phyloP scores from a whole-genome alignment of 2,329 filamentous ascomycete genomes.

The Trichoderma hamatum region DNA sequence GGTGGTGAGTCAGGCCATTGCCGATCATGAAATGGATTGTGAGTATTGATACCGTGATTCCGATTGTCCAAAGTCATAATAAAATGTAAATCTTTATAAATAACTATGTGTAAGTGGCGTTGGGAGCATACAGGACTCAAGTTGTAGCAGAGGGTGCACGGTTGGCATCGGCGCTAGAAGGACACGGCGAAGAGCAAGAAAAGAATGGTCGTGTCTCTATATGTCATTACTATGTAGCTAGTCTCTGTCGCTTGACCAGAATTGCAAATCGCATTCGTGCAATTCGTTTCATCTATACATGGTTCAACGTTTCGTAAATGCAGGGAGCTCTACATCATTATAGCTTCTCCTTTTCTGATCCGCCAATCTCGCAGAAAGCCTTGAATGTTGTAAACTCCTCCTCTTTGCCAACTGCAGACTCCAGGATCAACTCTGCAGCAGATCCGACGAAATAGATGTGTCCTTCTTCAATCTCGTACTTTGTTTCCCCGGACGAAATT shows the following conservation, averaged over 20 bases:
- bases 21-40: neutral
- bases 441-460: conserved; percentile 86
- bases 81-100: neutral
- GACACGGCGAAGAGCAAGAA: neutral
- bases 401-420: conserved; percentile 63
- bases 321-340: conserved; percentile 16
- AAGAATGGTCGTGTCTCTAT: neutral
- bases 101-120: neutral
- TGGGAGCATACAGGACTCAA: neutral
- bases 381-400: conserved; percentile 86
- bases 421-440: conserved; percentile 78
- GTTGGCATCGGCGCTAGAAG: neutral
- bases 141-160: neutral
- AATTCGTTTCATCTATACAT: conserved; percentile 1
- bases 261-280: neutral
- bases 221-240: neutral
- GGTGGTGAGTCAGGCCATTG: conserved; percentile 5
- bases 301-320: neutral
- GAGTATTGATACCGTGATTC: neutral
- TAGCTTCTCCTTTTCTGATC: conserved; percentile 40
- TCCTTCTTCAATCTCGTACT: conserved; percentile 71
- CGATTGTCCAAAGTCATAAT: neutral
- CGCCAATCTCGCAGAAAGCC: conserved; percentile 85
- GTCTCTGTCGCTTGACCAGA: neutral
- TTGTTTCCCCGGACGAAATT: conserved; percentile 83